Conservation (phyloP, 2,329 filamentous ascomycete species). For the Claviceps fusiformis region DNA sequence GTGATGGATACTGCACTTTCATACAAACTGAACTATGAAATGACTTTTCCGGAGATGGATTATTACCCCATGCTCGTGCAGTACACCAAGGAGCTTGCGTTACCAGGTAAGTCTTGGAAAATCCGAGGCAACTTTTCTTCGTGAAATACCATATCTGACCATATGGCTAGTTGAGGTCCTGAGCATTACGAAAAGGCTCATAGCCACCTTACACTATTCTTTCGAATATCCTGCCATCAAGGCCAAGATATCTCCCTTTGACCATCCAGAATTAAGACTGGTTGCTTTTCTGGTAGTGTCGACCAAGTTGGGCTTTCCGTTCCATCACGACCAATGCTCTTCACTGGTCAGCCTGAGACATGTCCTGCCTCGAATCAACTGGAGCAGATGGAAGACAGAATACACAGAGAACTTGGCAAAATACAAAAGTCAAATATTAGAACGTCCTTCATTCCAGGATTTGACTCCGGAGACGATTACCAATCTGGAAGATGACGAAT, state of each 20-base stretch:
- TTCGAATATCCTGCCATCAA: constrained; percentile 36
- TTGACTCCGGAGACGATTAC: constrained; percentile 49
- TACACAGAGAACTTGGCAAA: constrained; percentile 21
- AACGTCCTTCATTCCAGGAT: constrained; percentile 28
- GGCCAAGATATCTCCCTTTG: constrained; percentile 31
- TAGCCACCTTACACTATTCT: constrained; percentile 34
- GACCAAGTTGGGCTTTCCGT: constrained; percentile 67
- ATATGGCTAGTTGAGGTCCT: constrained; percentile 39
- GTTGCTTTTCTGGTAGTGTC: constrained; percentile 59
- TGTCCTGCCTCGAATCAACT: constrained; percentile 40
- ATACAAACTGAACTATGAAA: constrained; percentile 53
- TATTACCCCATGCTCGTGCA: constrained; percentile 52
- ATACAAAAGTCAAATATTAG: constrained; percentile 1
- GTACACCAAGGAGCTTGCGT: constrained; percentile 55
- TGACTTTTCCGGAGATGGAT: constrained; percentile 63
- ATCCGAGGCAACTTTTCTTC: too few relatives aligned
- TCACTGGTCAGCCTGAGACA: background rate
- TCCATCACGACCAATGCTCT: constrained; percentile 42
- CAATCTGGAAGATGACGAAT: constrained; percentile 42
- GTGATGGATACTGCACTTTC: constrained; percentile 49
- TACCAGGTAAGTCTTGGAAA: constrained; percentile 49
- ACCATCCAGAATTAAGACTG: constrained; percentile 64
- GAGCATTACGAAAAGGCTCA: constrained; percentile 30
- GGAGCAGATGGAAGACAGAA: constrained; percentile 52
- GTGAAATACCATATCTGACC: constrained; percentile 13